Conservation (phyloP, 2,329 filamentous ascomycete genomes). For the Chalaropsis thielavioides region DNA sequence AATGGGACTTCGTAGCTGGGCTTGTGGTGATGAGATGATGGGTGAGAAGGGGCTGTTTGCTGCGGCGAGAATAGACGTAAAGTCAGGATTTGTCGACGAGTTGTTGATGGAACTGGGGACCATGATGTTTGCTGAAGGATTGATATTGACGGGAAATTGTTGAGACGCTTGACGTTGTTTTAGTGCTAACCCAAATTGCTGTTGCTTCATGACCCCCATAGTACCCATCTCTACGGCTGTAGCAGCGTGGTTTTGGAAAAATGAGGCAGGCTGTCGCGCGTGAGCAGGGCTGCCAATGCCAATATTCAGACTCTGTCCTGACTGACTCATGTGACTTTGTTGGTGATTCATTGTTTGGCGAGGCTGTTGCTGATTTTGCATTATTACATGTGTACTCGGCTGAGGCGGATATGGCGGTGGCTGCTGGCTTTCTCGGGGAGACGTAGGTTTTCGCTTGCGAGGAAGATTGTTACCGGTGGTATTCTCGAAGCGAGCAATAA, state of each 20-base stretch:
- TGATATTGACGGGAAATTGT: not conserved
- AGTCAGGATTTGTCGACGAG: not conserved
- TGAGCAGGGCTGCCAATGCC: not conserved
- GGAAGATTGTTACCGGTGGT: not conserved
- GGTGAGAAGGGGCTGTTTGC: conserved; percentile 10
- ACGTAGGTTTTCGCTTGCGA: conserved; percentile 10
- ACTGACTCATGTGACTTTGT: conserved; percentile 14
- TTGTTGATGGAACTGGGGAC: conserved; percentile 10
- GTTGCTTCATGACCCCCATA: conserved; percentile 1
- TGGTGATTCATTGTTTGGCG: conserved; percentile 15
- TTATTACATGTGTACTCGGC: conserved; percentile 5
- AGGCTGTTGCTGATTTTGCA: conserved; percentile 11
- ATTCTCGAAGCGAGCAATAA: conserved; percentile 18
- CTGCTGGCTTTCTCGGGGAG: conserved; percentile 11
- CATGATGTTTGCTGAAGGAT: conserved; percentile 2
- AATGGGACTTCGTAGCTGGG: not conserved
- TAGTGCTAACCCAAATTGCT: not conserved
- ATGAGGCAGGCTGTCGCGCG: not conserved
- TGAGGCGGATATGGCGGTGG: conserved; percentile 7
- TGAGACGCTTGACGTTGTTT: conserved; percentile 4
- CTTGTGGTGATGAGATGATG: conserved; percentile 9
- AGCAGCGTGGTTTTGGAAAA: conserved; percentile 5
- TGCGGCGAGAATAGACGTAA: conserved; percentile 1
- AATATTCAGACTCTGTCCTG: not conserved
- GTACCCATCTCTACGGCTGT: not conserved